phyloP scores from a whole-genome alignment of 202 grass and related monocot species.

The Elaeis oleifera region DNA sequence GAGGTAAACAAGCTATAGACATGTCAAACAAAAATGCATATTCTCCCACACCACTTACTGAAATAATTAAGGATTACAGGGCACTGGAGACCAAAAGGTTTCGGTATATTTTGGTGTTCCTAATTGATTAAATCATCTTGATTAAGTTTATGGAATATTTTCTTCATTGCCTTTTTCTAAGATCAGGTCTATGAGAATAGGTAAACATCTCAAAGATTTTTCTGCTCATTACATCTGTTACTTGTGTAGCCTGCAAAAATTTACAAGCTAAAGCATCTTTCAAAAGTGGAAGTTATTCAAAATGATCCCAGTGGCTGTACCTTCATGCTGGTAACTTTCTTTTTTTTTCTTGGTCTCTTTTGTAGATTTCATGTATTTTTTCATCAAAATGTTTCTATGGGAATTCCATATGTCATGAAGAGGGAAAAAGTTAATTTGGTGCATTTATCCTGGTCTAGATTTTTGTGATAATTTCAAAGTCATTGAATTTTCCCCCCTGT shows the following conservation, averaged over 20 bases:
- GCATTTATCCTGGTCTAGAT: no score
- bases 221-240: conserved; percentile 9
- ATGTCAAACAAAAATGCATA: no score
- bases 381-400: neutral
- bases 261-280: conserved; percentile 97
- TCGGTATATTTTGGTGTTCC: neutral
- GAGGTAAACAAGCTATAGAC: no score
- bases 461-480: neutral
- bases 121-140: no score
- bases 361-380: conserved; percentile 1
- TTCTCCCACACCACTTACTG: no score
- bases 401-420: no score
- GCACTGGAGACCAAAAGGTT: neutral
- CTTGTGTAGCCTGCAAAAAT: conserved; percentile 57
- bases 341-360: neutral
- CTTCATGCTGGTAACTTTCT: conserved; percentile 57
- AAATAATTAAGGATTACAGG: no score
- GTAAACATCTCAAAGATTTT: no score
- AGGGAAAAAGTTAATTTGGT: no score
- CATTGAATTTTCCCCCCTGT: neutral
- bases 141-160: no score
- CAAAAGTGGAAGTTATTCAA: conserved; percentile 66
- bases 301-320: conserved; percentile 86
- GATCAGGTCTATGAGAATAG: no score
- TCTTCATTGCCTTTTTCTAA: no score